phyloP scores from a whole-genome alignment of 148 eudicot species.

The Silene conica region DNA sequence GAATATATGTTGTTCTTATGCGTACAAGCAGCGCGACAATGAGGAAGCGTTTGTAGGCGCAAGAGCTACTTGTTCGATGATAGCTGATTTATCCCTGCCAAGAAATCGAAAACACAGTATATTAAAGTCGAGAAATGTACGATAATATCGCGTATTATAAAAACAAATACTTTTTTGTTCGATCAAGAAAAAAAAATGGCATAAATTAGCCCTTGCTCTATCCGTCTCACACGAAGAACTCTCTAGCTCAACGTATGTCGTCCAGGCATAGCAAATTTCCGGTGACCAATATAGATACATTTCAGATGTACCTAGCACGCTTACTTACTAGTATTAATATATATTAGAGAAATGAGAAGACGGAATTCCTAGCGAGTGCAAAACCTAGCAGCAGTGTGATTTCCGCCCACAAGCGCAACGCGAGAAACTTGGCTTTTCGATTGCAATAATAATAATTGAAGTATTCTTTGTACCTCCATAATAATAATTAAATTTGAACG shows the following conservation, averaged over 20 bases:
- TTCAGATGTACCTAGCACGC: too few relatives aligned
- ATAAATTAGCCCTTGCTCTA: too few relatives aligned
- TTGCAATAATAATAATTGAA: constrained; percentile 35
- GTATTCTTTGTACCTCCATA: constrained; percentile 50
- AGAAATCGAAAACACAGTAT: background rate
- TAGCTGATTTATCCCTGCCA: constrained; percentile 9
- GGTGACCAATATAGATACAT: too few relatives aligned
- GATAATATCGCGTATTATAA: too few relatives aligned
- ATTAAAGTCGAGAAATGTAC: background rate
- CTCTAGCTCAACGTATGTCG: too few relatives aligned
- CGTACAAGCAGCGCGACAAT: too few relatives aligned
- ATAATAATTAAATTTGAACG: background rate
- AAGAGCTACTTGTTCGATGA: background rate
- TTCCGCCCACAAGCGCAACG: constrained; percentile 57
- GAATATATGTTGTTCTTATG: too few relatives aligned
- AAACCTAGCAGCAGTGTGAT: constrained; percentile 61
- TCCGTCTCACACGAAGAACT: too few relatives aligned
- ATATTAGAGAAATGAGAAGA: background rate
- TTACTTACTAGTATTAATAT: background rate
- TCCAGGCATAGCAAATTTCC: too few relatives aligned
- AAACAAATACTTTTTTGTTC: too few relatives aligned
- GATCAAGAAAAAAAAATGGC: too few relatives aligned
- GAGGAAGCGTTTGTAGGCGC: background rate
- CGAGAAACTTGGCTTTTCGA: constrained; percentile 25
- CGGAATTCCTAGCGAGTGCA: constrained; percentile 43